These are phyloP conservation scores for Calophaca sinica DNA, from an alignment of 306 rosid species.

Conservation along the genomic window DNA sequence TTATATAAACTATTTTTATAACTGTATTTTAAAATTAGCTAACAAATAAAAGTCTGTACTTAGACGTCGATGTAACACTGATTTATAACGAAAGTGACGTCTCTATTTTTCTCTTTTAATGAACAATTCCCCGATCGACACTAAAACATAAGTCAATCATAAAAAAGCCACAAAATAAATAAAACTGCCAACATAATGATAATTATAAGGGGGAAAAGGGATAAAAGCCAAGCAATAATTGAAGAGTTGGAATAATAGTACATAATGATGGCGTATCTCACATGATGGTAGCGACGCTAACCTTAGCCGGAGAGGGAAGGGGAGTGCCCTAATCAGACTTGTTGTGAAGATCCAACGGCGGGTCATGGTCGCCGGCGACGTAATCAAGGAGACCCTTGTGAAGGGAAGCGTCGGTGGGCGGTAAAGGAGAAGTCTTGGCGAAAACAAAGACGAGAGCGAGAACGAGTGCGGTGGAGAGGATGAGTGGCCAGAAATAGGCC, in stretches of 20 bases:
- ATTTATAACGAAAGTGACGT: too few species aligned
- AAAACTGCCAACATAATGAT: not conserved
- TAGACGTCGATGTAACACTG: too few species aligned
- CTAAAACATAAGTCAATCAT: too few species aligned
- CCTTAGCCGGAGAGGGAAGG: not conserved
- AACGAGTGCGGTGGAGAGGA: constrained; percentile 82
- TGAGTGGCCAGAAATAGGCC: constrained; percentile 92
- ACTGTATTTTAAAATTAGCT: too few species aligned
- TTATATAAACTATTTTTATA: too few species aligned
- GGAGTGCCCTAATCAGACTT: constrained; percentile 49
- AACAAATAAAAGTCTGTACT: too few species aligned
- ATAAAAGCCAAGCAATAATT: not conserved
- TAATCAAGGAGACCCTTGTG: constrained; percentile 72
- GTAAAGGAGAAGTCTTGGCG: constrained; percentile 58
- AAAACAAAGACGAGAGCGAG: constrained; percentile 73
- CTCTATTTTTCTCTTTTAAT: too few species aligned
- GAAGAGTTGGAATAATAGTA: not conserved
- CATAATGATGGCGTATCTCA: not conserved
- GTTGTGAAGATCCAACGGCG: constrained; percentile 45
- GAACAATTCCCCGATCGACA: too few species aligned
- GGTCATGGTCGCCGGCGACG: constrained; percentile 77
- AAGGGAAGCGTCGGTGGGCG: constrained; percentile 48
- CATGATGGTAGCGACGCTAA: not conserved
- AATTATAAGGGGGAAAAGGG: not conserved
- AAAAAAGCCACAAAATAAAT: not conserved